Base-by-base conservation (phyloP, 352 stramenopile species). In the Pythium insidiosum region DNA sequence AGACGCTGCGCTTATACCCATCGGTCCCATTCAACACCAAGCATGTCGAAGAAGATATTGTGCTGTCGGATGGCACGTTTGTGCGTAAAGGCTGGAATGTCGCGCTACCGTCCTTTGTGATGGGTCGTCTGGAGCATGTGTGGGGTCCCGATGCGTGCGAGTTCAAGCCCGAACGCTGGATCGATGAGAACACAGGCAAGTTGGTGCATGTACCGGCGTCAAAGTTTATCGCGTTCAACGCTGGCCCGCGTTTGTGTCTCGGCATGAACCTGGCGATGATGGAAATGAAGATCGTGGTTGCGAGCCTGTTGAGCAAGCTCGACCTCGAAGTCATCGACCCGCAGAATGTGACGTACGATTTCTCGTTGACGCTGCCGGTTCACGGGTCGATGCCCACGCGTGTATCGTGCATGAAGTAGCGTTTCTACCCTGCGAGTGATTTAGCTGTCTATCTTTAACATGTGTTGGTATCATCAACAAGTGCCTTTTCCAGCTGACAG, bases 1-100 rank as follows among this genome's bases (percentile, higher is more conserved):
- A 93, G 43, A 82, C 61, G 6, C 56, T 93, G 28, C 66, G 78
- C 1, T 36, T 93, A 30, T 73, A 83, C 54, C 75, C 78, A 6
- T 67, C 71, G 5, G 78, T 87, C 13, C 68, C 70, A 0, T 62
- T 75, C 6, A 68, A 78, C 19, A 48, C 37, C 28, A 70, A 66
- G 42, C 33, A 54, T n/a, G 50, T 39, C 16, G 40, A 44, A 15
- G 6, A 54, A 1, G 63, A 71, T 36, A 53, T 68, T 12, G 50
- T 69, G 16, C 50, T 76, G 16, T 55, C 53, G 6, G 64, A 81
- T 36, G 67, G 67, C 19, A 74, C 67, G 16, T 56, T 58, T 19
- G 52, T 81, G 11, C 35, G 6, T 2, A 53, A 49, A 7, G 49
- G 51, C 24, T 47, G 25, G 21, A 56, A 16, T 20, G 50, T 76